Base-by-base conservation (phyloP, 257 asterid genomes). In the Nicotiana paniculata region DNA sequence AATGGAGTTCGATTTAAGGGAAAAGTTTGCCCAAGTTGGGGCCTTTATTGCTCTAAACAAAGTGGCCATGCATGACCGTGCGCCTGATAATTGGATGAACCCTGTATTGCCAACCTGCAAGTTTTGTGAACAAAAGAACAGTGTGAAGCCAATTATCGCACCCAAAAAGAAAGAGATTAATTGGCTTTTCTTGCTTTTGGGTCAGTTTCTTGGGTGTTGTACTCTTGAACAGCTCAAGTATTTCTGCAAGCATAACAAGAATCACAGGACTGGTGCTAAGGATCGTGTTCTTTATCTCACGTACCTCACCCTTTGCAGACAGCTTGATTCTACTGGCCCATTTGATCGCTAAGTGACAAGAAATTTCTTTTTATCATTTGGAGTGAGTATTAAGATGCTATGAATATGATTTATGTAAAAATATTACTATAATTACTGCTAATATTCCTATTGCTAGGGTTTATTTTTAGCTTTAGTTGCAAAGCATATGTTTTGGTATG, bases 211-310 rank as follows among this genome's bases (percentile, higher is more conserved):
- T 43, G 99, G 98, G 0, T 84, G 88, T 77, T 94, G 98, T 87
- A 96, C 92, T 0, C 88, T 96, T 10, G 91, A 87, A 0, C 98
- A 96, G 88, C 91, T 96, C 13, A 96, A 90, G 33, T 94, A 93
- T 65, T 94, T 94, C 84, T 96, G 99, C 87, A 94, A 96, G 64
- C 93, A 96, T 84, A 93, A 97, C 0, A 83, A 81, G 65, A 93
- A 91, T 81, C 99, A 96, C 18, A 92, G 97, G 8, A 96, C 98
- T 0, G 99, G 98, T 0, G 98, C 99, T 0, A 96, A 96, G 54
- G 95, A 94, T 79, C 95, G 98, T 1, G 93, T 96, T 16, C 93
- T 94, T 1, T 96, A 81, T 51, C 90, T 91, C 2, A 82, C 97
- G 0, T 96, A 94, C 43, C 59, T 94, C 51, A 86, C 58, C 9